These are phyloP conservation scores for Fragilaria crotonensis DNA, from an alignment of 108 stramenopile species.

Conservation along the genomic window DNA sequence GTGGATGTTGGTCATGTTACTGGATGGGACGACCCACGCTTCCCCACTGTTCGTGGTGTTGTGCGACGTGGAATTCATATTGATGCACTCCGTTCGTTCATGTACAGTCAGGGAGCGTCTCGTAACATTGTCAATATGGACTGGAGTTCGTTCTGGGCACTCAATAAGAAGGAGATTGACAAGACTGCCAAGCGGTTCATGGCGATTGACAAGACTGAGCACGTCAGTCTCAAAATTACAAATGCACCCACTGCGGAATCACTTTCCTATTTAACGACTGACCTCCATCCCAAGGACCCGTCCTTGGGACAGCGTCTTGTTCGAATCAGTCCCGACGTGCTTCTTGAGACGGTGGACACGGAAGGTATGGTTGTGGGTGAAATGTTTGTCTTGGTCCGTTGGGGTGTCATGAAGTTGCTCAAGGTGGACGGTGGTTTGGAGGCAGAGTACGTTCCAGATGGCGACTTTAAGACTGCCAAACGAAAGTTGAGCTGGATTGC, in stretches of 20 bases:
- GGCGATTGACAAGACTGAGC: constrained; percentile 78
- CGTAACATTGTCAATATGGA: constrained; percentile 94
- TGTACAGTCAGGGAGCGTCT: constrained; percentile 84
- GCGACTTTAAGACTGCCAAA: constrained; percentile 90
- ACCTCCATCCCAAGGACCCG: constrained; percentile 90
- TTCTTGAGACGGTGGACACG: constrained; percentile 89
- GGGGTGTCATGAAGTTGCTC: constrained; percentile 89
- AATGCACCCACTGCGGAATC: constrained; percentile 52
- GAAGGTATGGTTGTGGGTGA: constrained; percentile 83
- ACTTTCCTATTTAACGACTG: constrained; percentile 43
- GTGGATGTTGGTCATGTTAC: constrained; percentile 92
- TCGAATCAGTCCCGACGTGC: constrained; percentile 51
- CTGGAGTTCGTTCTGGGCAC: constrained; percentile 97
- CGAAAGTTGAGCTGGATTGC: constrained; percentile 93
- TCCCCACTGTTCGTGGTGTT: constrained; percentile 96
- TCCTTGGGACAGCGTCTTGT: constrained; percentile 78
- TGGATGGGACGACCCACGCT: constrained; percentile 98
- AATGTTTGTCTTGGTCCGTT: constrained; percentile 88
- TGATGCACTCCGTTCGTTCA: constrained; percentile 83
- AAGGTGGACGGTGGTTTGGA: constrained; percentile 69
- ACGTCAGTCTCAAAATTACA: constrained; percentile 61
- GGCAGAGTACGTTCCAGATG: constrained; percentile 71
- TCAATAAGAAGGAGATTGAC: constrained; percentile 97
- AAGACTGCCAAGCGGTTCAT: constrained; percentile 87
- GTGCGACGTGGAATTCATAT: constrained; percentile 89